Conservation (phyloP, 495 filamentous ascomycete genomes). For the Filosporella fistucella region DNA sequence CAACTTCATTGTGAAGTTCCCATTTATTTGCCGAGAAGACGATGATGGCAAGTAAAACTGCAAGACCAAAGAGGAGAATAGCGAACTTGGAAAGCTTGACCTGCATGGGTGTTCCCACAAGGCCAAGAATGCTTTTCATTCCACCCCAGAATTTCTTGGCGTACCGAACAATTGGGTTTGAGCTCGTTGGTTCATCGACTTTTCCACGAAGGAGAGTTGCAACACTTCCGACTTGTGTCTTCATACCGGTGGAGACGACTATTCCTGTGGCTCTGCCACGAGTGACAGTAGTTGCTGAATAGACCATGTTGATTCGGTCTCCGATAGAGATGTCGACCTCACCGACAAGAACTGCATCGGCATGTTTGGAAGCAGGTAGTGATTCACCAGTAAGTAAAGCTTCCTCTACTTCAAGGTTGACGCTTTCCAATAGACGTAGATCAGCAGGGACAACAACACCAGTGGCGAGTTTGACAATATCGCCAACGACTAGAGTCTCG, state of each 20-base stretch:
- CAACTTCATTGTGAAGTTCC: conserved; percentile 54
- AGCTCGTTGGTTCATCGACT: conserved; percentile 18
- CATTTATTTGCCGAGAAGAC: conserved; percentile 60
- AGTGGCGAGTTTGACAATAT: conserved; percentile 63
- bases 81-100: conserved; percentile 68
- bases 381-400: conserved; percentile 75
- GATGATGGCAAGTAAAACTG: conserved; percentile 64
- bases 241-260: conserved; percentile 67
- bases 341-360: conserved; percentile 30
- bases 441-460: conserved; percentile 72
- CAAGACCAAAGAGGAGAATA: conserved; percentile 62
- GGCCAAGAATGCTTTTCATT: conserved; percentile 51
- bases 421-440: conserved; percentile 57
- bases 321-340: conserved; percentile 51
- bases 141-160: conserved; percentile 30
- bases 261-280: conserved; percentile 66
- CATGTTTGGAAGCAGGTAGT: conserved; percentile 62
- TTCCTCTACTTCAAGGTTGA: conserved; percentile 72
- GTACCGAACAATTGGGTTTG: conserved; percentile 25
- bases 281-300: conserved; percentile 67
- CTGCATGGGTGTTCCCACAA: conserved; percentile 65
- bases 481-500: conserved; percentile 61
- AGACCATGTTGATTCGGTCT: conserved; percentile 67
- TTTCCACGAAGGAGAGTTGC: conserved; percentile 46
- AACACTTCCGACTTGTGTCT: conserved; percentile 68